These are phyloP conservation scores for Lasiodiplodia citricola DNA, from an alignment of 2,329 filamentous ascomycete genomes.

Conservation along the genomic window DNA sequence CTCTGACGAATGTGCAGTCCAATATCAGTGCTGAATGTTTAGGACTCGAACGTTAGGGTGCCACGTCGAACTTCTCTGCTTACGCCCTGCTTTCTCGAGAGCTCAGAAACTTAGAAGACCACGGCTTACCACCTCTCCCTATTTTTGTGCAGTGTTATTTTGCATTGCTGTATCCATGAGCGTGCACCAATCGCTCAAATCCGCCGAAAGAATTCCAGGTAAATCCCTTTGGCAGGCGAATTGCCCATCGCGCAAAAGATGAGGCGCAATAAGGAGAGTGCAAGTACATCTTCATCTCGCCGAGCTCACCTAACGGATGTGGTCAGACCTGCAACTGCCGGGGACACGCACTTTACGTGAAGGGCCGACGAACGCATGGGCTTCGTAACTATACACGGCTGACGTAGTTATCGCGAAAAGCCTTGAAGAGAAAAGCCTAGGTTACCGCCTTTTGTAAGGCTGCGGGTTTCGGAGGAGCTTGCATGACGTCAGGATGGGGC, in stretches of 20 bases:
- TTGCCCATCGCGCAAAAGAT: not conserved
- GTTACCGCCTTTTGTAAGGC: slow-evolving; percentile 6
- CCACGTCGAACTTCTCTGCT: not conserved
- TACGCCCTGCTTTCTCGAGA: not conserved
- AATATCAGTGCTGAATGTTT: not conserved
- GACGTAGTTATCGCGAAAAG: not conserved
- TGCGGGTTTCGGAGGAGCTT: not conserved
- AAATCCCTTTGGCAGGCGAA: no score
- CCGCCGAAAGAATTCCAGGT: not conserved
- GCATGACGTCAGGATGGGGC: slow-evolving; percentile 10
- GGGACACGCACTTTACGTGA: not conserved
- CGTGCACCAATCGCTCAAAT: not conserved
- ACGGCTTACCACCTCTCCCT: not conserved
- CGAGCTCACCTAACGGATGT: not conserved
- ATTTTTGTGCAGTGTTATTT: not conserved
- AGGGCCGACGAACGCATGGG: not conserved
- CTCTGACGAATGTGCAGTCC: not conserved
- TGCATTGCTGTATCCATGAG: not conserved
- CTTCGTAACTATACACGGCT: not conserved
- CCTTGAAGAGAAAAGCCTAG: not conserved
- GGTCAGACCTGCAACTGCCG: not conserved
- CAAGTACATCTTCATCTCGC: not conserved
- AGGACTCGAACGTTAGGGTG: not conserved
- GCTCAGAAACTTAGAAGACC: not conserved
- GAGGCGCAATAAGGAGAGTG: not conserved